Conservation (phyloP, 139 green algal genomes). For the Asterochloris sp. region DNA sequence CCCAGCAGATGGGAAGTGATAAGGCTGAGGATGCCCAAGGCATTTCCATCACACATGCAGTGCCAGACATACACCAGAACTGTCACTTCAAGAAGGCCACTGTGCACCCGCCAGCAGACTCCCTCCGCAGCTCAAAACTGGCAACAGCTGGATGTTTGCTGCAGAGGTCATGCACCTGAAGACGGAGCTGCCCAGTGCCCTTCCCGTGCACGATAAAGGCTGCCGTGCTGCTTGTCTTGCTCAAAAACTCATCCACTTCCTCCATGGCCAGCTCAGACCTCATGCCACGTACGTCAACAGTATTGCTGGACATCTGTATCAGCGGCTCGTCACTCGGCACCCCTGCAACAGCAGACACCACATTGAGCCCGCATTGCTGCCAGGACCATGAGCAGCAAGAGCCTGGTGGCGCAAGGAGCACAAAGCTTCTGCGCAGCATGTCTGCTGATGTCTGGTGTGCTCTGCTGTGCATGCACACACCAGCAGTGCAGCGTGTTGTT, state of each 20-base stretch:
- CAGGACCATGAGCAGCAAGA: not conserved
- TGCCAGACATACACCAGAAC: too few relatives aligned
- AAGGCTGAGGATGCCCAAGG: too few relatives aligned
- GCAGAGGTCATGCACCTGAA: slow-evolving; percentile 28
- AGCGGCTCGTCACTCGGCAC: too few relatives aligned
- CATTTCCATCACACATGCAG: too few relatives aligned
- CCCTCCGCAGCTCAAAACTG: slow-evolving; percentile 4
- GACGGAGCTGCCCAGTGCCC: slow-evolving; percentile 37
- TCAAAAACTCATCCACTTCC: slow-evolving; percentile 20
- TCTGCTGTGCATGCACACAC: not conserved
- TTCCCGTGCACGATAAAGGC: slow-evolving; percentile 54
- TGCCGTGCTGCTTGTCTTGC: not conserved
- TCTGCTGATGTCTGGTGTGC: not conserved
- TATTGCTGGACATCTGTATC: slow-evolving; percentile 38
- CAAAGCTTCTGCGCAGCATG: not conserved
- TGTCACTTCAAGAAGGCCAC: not conserved
- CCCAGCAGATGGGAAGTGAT: too few relatives aligned
- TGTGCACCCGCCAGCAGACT: slow-evolving; percentile 16
- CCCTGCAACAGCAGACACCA: not conserved
- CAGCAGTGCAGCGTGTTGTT: not conserved
- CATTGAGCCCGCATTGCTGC: not conserved
- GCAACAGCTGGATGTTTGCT: slow-evolving; percentile 5
- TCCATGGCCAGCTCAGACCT: slow-evolving; percentile 16
- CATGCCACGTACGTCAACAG: slow-evolving; percentile 44
- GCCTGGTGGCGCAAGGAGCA: not conserved